Base-by-base conservation (phyloP, 2,329 filamentous ascomycete genomes). In the Venturia aucupariae region DNA sequence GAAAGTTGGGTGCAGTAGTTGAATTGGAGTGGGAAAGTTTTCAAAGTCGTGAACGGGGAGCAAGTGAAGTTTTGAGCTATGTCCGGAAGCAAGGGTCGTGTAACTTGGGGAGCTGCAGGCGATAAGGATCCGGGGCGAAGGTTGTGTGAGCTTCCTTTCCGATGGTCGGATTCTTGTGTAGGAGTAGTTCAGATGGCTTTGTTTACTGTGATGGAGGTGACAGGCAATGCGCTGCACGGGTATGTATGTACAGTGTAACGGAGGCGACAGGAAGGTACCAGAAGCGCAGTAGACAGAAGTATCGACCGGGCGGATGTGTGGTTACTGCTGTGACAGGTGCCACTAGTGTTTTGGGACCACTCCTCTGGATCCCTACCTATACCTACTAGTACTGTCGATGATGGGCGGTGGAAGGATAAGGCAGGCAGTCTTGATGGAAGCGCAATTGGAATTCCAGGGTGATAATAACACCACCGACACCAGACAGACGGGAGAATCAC, bases 161-260 rank as follows among this genome's bases (percentile, higher is more conserved):
- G 51, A 57, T 35, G 15, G 15, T 11, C 46, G 22, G 46, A 51
- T 27, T 35, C 4, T 10, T 35, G 10, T 4, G 35, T 38, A 6
- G 11, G 35, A 38, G 7, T 38, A n/a, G n/a, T 3, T 38, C 35
- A 38, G 35, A 38, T 3, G 11, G 35, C 7, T n/a, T n/a, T n/a
- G n/a, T n/a, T 38, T 1, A 11, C 35, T 3, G 35, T 3, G 7
- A 11, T 57, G 4, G 6, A 35, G 10, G 51, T 35, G 51, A 57
- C 51, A 27, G n/a, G 51, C 51, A 22, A n/a, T 57, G 30, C 30
- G 51, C 51, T 57, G 51, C 51, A 57, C 30, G 51, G n/a, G n/a
- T n/a, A n/a, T n/a, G n/a, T n/a, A n/a, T n/a, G n/a, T n/a, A n/a
- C 35, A 38, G 35, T 55, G 48, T 55, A 55, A 10, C 27, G 30